Evolutionary conservation across 2,329 filamentous ascomycete genomes (phyloP).

Genomic region (Cladorrhinum sp.): DNA sequence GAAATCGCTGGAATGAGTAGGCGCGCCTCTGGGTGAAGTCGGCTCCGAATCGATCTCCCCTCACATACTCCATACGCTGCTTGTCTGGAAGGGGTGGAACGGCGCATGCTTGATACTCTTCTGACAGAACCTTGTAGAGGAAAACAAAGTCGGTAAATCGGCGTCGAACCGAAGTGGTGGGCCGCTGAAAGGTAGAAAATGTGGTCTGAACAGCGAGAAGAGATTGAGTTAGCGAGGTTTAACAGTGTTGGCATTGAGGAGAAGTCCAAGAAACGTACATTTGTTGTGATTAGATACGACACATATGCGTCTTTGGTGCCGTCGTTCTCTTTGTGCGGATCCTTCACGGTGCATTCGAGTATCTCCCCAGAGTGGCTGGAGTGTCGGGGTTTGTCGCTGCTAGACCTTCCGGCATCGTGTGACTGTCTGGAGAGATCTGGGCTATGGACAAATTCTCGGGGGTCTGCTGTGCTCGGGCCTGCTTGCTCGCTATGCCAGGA

Average conservation of each 20-base stretch:
- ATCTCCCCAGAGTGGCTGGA: constrained; percentile 63
- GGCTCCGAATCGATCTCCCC: constrained; percentile 87
- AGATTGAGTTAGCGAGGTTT: background rate
- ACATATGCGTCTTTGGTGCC: constrained; percentile 96
- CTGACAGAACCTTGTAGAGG: constrained; percentile 83
- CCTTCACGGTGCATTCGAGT: constrained; percentile 78
- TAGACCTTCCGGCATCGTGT: constrained; percentile 37
- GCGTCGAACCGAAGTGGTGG: constrained; percentile 74
- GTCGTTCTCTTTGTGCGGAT: constrained; percentile 90
- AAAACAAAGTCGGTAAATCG: constrained; percentile 98
- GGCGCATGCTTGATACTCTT: constrained; percentile 86
- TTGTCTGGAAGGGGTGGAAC: constrained; percentile 96
- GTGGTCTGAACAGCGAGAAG: constrained; percentile 62
- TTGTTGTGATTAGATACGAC: constrained; percentile 89
- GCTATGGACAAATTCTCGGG: constrained; percentile 29
- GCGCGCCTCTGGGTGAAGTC: constrained; percentile 90
- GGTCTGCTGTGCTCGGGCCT: constrained; percentile 24
- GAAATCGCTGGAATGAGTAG: constrained; percentile 86
- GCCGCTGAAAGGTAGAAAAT: constrained; percentile 86
- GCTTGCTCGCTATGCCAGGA: constrained; percentile 68
- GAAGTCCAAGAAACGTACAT: constrained; percentile 50
- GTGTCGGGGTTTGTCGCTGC: constrained; percentile 56
- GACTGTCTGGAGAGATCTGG: constrained; percentile 40
- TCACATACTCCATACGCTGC: constrained; percentile 98
- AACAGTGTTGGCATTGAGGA: too few relatives aligned